Evolutionary conservation across 768 basidiomycete species (phyloP).

Genomic region (Grammothele lineata): DNA sequence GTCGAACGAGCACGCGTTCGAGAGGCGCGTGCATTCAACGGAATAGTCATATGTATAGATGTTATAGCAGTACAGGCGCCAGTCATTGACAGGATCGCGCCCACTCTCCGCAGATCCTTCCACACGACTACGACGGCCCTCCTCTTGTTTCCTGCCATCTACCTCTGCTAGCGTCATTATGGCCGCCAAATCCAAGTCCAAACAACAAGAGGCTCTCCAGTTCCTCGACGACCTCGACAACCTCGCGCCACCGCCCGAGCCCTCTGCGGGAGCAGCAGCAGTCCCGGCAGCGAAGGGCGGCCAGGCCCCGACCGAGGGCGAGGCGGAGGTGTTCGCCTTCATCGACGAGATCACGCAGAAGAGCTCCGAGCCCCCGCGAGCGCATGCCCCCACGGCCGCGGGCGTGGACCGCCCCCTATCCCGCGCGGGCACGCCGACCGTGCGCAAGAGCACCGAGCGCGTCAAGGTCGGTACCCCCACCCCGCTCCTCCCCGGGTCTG

Average conservation of each 20-base stretch:
- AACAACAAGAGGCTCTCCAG: conserved; percentile 84
- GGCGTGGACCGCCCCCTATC: conserved; percentile 56
- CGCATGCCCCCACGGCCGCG: conserved; percentile 48
- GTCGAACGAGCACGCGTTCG: too few species aligned
- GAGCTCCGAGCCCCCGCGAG: conserved; percentile 70
- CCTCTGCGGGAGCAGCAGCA: neutral
- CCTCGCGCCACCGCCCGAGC: conserved; percentile 35
- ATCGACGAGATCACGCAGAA: conserved; percentile 95
- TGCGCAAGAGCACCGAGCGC: conserved; percentile 74
- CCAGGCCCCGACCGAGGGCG: conserved; percentile 39
- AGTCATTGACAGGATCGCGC: too few species aligned
- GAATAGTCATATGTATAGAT: too few species aligned
- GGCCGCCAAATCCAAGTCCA: conserved; percentile 58
- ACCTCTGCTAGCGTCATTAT: conserved; percentile 19
- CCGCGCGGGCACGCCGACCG: conserved; percentile 64
- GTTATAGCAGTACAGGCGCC: too few species aligned
- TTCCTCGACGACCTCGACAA: conserved; percentile 95
- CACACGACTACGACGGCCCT: neutral
- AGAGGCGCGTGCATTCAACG: too few species aligned
- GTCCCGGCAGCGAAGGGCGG: conserved; percentile 22
- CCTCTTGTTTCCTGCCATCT: neutral
- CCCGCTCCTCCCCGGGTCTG: conserved; percentile 34
- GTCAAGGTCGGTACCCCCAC: conserved; percentile 54
- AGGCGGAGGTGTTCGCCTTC: conserved; percentile 86
- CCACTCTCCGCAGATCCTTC: too few species aligned